Conservation (phyloP, 2,329 filamentous ascomycete species). For the Fusarium newnesense region DNA sequence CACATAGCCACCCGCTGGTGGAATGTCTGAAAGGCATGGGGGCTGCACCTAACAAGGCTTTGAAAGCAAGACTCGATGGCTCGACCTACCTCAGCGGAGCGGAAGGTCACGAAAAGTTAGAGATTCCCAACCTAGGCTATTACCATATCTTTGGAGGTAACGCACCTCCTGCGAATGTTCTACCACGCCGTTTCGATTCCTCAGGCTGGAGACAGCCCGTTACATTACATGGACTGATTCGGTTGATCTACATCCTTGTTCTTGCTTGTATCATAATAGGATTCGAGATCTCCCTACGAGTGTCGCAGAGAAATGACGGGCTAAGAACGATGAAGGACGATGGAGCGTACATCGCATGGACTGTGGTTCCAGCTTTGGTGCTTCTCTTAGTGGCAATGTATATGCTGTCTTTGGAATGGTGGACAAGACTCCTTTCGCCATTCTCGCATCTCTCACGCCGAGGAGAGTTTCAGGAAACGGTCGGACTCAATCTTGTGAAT, state of each 20-base stretch:
- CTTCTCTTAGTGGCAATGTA: constrained; percentile 46
- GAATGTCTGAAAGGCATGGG: constrained; percentile 50
- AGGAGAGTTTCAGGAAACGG: constrained; percentile 45
- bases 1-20: constrained; percentile 50
- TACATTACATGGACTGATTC: constrained; percentile 44
- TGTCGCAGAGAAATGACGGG: constrained; percentile 45
- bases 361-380: constrained; percentile 46
- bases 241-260: constrained; percentile 42
- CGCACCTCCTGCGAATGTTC: constrained; percentile 24
- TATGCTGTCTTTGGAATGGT: constrained; percentile 47
- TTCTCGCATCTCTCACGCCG: constrained; percentile 45
- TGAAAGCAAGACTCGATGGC: constrained; percentile 43
- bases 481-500: constrained; percentile 49
- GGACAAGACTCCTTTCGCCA: constrained; percentile 47
- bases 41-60: constrained; percentile 42
- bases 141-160: constrained; percentile 44
- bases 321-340: constrained; percentile 45
- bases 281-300: constrained; percentile 49
- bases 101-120: constrained; percentile 49
- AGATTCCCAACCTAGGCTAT: constrained; percentile 35
- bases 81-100: constrained; percentile 49
- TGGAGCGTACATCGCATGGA: constrained; percentile 50
- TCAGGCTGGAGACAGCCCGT: constrained; percentile 46
- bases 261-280: constrained; percentile 47
- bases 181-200: constrained; percentile 35